Percentiles rank a stretch among this genome's conserved stretches.
Evolutionary conservation across 177 flowering plant species (phyloP).

Genomic region (Telopea speciosissima): DNA sequence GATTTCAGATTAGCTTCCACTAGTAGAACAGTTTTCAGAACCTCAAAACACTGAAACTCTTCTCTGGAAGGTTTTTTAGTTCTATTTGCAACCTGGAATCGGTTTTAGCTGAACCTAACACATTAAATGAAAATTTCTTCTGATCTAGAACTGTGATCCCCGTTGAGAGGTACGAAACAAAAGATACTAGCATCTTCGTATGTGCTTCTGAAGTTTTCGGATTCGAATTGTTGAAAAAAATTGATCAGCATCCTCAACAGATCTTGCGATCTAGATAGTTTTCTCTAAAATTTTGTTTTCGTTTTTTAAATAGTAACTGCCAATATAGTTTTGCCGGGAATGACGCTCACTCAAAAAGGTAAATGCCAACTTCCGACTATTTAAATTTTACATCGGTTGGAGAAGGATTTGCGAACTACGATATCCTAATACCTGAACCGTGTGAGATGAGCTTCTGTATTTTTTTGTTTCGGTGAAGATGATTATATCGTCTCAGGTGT

Average conservation of each 20-base stretch:
- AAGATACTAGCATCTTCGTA: neutral
- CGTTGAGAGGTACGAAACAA: neutral
- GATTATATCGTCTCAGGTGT: too few species aligned
- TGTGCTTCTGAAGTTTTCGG: neutral
- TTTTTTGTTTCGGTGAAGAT: too few species aligned
- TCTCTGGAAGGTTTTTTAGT: neutral
- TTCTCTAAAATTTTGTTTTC: neutral
- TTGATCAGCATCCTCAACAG: neutral
- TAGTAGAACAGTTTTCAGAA: too few species aligned
- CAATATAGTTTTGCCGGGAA: neutral
- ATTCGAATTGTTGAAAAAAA: neutral
- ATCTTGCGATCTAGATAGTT: neutral
- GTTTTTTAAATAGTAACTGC: too few species aligned
- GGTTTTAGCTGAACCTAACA: neutral
- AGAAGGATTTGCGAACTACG: too few species aligned
- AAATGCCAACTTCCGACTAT: too few species aligned
- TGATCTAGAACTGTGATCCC: neutral
- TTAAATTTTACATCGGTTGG: too few species aligned
- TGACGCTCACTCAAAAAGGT: neutral
- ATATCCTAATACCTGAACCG: too few species aligned
- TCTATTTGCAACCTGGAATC: neutral
- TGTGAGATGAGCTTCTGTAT: too few species aligned
- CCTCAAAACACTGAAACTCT: neutral
- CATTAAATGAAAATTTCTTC: neutral
- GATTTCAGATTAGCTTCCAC: neutral